Percentiles rank a stretch among this genome's conserved stretches.
Evolutionary conservation across 2,329 filamentous ascomycete genomes (phyloP).

Genomic region (Huntiella abstrusa): DNA sequence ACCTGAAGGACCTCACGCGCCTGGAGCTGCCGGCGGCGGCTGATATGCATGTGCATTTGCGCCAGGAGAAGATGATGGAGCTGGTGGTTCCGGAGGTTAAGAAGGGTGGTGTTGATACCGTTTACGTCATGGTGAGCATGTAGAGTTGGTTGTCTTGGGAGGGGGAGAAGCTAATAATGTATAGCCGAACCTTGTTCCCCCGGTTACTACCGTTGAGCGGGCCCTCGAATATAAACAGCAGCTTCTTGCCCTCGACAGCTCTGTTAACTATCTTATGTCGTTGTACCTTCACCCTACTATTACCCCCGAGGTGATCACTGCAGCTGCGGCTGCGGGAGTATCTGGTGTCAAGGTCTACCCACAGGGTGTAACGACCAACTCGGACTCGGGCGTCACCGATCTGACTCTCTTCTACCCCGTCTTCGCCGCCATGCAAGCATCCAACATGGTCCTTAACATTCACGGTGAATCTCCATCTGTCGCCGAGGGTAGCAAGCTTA

Average conservation of each 20-base stretch:
- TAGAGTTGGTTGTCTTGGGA: background rate
- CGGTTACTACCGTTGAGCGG: conserved; percentile 36
- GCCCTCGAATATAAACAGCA: conserved; percentile 47
- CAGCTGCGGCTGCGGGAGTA: conserved; percentile 56
- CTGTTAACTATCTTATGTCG: conserved; percentile 55
- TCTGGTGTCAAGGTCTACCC: conserved; percentile 55
- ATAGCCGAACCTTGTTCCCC: conserved; percentile 22
- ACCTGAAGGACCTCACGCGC: conserved; percentile 19
- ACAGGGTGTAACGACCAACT: conserved; percentile 44
- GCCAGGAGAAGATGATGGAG: conserved; percentile 47
- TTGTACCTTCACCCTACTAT: conserved; percentile 45
- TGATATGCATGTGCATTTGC: conserved; percentile 54
- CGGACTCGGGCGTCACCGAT: conserved; percentile 47
- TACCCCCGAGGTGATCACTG: conserved; percentile 49
- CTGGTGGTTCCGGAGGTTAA: conserved; percentile 31
- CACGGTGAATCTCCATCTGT: conserved; percentile 60
- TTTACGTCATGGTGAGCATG: conserved; percentile 22
- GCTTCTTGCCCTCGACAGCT: conserved; percentile 39
- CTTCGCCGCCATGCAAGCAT: conserved; percentile 56
- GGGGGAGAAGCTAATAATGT: conserved; percentile 5
- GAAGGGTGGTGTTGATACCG: conserved; percentile 43
- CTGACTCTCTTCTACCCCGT: conserved; percentile 57
- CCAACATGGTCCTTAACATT: conserved; percentile 52
- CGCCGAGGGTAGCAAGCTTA: conserved; percentile 22
- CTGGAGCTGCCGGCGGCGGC: conserved; percentile 43